Evolutionary conservation across 306 rosid genomes (phyloP).

Genomic region (Quercus parvula): DNA sequence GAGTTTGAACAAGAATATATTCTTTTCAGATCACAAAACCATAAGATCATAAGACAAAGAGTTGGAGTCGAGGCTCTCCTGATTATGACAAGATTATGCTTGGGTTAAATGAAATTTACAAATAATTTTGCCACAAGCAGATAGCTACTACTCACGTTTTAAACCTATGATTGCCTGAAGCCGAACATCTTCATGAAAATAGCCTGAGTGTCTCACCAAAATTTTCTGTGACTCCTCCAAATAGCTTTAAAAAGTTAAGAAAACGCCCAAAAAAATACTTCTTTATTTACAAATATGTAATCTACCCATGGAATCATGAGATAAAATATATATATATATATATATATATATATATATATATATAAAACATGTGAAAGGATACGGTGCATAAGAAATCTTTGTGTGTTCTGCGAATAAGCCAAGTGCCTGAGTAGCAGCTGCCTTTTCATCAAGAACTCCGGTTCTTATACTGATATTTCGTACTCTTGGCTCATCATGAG

Average conservation of each 20-base stretch:
- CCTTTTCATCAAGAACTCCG: constrained; percentile 98
- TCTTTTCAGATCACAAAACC: neutral
- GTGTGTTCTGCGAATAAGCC: constrained; percentile 95
- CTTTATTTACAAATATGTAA: neutral
- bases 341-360: neutral
- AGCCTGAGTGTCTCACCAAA: constrained; percentile 68
- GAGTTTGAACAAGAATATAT: neutral
- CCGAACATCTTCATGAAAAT: constrained; percentile 98
- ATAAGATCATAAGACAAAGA: neutral
- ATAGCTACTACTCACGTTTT: constrained; percentile 62
- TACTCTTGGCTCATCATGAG: constrained; percentile 95
- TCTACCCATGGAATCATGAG: constrained; percentile 4
- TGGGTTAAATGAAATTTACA: constrained; percentile 7
- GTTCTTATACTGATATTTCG: constrained; percentile 92
- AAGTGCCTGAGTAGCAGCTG: constrained; percentile 99
- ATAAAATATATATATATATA: neutral
- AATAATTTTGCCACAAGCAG: constrained; percentile 2
- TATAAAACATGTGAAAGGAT: constrained; percentile 40
- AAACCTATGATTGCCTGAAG: constrained; percentile 87
- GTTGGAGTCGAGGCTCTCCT: neutral
- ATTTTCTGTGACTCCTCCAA: constrained; percentile 92
- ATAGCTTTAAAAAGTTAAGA: constrained; percentile 63
- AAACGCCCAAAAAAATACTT: constrained; percentile 1
- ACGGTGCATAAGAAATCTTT: constrained; percentile 80
- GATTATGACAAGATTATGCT: neutral